Conservation (phyloP, 2,329 filamentous ascomycete species). For the Diaporthe sp. region DNA sequence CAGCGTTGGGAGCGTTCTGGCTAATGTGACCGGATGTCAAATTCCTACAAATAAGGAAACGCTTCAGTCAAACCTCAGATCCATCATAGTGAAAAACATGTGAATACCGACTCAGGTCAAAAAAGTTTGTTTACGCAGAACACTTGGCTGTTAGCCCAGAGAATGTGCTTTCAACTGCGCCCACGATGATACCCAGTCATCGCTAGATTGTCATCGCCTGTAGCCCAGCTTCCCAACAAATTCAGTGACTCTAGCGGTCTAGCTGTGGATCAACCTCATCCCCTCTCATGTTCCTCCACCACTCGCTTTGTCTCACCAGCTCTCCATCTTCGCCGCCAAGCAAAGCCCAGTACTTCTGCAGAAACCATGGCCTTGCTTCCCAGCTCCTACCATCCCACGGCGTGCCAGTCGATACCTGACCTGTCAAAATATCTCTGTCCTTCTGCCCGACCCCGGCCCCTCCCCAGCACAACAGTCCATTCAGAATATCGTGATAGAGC, state of each 20-base stretch:
- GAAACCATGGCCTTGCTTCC: slow-evolving; percentile 40
- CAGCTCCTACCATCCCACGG: slow-evolving; percentile 44
- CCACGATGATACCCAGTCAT: no score
- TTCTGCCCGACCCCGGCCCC: slow-evolving; percentile 35
- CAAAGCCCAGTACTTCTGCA: slow-evolving; percentile 38
- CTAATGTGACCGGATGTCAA: no score
- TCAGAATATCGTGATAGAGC: slow-evolving; percentile 43
- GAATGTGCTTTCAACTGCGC: no score
- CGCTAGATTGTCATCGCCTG: no score
- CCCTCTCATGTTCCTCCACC: slow-evolving; percentile 37
- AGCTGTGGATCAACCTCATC: slow-evolving; percentile 23
- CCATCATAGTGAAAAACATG: no score
- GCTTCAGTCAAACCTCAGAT: no score
- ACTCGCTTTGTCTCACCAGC: slow-evolving; percentile 39
- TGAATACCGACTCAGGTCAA: no score
- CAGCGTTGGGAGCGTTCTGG: no score
- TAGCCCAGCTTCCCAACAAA: neutral
- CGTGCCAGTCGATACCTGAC: slow-evolving; percentile 40
- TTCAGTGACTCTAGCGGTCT: neutral
- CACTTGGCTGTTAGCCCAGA: no score
- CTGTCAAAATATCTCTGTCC: slow-evolving; percentile 37
- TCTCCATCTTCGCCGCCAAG: slow-evolving; percentile 40
- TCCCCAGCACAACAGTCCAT: slow-evolving; percentile 46
- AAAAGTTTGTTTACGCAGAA: no score
- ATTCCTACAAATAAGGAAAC: no score